Conservation (phyloP, 2,329 filamentous ascomycete species). For the Metarhizium robertsii region DNA sequence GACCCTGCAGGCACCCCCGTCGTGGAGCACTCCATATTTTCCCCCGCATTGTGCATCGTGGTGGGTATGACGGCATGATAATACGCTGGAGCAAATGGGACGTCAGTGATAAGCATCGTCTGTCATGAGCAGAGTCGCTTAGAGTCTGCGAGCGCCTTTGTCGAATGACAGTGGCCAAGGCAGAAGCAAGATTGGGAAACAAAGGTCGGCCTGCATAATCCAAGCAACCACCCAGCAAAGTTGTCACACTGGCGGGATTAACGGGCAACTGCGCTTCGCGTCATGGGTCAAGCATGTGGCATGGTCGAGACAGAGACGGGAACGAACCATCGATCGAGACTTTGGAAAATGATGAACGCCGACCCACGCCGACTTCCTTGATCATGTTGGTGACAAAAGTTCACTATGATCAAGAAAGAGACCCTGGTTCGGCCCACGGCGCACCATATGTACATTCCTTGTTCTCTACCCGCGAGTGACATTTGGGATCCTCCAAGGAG, state of each 20-base stretch:
- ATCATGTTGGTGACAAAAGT: too few relatives aligned
- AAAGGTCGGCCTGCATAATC: not conserved
- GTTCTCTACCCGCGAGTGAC: not conserved
- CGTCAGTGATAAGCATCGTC: constrained; percentile 1
- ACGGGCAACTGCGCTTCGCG: too few relatives aligned
- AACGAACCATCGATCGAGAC: too few relatives aligned
- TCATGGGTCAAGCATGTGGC: not conserved
- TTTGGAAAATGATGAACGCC: too few relatives aligned
- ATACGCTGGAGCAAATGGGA: not conserved
- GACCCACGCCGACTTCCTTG: too few relatives aligned
- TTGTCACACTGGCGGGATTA: too few relatives aligned
- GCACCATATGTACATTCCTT: too few relatives aligned
- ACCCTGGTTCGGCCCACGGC: too few relatives aligned
- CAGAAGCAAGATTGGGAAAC: not conserved
- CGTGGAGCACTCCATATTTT: not conserved
- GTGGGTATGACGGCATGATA: constrained; percentile 2
- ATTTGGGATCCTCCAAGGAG: too few relatives aligned
- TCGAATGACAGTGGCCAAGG: not conserved
- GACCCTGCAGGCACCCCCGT: not conserved
- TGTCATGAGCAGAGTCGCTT: not conserved
- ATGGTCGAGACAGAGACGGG: not conserved
- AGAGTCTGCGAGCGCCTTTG: not conserved
- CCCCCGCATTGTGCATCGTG: not conserved
- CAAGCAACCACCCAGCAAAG: too few relatives aligned
- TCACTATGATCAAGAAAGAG: too few relatives aligned